phyloP scores from a whole-genome alignment of 352 stramenopile genomes.

The Phytophthora citrophthora region DNA sequence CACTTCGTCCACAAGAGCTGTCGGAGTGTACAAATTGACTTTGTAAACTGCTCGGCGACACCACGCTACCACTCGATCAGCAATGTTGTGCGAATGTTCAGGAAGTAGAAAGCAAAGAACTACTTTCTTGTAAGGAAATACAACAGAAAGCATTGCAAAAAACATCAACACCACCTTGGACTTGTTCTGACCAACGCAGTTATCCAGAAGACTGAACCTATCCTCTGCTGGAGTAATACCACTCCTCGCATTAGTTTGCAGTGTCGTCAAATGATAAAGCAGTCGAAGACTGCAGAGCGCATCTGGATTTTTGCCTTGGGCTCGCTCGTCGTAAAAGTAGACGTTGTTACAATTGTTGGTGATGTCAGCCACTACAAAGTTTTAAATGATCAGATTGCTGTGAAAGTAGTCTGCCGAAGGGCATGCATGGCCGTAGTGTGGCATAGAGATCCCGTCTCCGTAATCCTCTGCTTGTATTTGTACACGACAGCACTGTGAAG shows the following conservation, averaged over 20 bases:
- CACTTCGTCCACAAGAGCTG: not conserved
- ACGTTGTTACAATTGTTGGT: slow-evolving; percentile 1
- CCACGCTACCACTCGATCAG: slow-evolving; percentile 15
- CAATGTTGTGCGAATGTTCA: slow-evolving; percentile 14
- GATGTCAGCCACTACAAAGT: slow-evolving; percentile 14
- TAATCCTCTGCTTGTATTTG: slow-evolving; percentile 19
- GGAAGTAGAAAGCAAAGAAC: slow-evolving; percentile 6
- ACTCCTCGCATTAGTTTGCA: slow-evolving; percentile 1
- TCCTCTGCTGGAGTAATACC: not conserved
- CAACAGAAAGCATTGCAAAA: not conserved
- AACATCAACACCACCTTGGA: slow-evolving; percentile 13
- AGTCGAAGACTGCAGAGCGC: slow-evolving; percentile 4
- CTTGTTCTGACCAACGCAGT: slow-evolving; percentile 11
- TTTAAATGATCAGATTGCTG: slow-evolving; percentile 17
- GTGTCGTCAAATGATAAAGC: not conserved
- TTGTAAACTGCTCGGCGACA: not conserved
- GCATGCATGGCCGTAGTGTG: slow-evolving; percentile 8
- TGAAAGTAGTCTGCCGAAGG: slow-evolving; percentile 13
- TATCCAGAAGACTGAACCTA: slow-evolving; percentile 12
- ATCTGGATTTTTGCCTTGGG: slow-evolving; percentile 7
- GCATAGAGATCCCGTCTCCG: slow-evolving; percentile 10
- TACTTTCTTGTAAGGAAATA: slow-evolving; percentile 13
- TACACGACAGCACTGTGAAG: not conserved
- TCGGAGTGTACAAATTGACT: slow-evolving; percentile 10
- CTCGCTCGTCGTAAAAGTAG: slow-evolving; percentile 12